Evolutionary conservation across 2,329 filamentous ascomycete genomes (phyloP).

Genomic region (Colletotrichum chrysophilum): DNA sequence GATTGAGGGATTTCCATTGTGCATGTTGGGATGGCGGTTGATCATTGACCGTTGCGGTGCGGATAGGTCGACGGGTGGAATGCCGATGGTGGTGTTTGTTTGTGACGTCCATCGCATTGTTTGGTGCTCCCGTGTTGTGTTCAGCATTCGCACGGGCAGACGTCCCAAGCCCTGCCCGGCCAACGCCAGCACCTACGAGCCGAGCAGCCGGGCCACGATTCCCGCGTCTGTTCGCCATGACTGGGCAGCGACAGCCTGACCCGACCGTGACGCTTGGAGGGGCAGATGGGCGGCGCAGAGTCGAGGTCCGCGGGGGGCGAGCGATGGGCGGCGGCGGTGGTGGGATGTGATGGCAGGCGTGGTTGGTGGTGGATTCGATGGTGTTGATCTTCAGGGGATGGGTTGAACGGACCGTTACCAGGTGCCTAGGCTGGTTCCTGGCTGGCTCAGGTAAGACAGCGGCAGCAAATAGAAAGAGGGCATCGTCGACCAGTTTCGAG

Average conservation of each 20-base stretch:
- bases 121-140: neutral
- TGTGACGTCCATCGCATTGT: neutral
- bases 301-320: neutral
- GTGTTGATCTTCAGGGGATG: neutral
- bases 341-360: neutral
- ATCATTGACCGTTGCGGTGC: neutral
- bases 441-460: neutral
- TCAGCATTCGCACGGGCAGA: neutral
- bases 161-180: neutral
- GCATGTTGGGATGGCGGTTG: neutral
- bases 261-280: neutral
- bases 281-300: neutral
- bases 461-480: neutral
- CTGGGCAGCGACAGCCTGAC: neutral
- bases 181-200: neutral
- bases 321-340: neutral
- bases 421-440: neutral
- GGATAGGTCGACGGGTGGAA: neutral
- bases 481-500: neutral
- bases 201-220: neutral
- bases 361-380: neutral
- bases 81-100: neutral
- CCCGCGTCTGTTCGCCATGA: neutral
- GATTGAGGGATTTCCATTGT: neutral
- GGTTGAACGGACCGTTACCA: neutral